phyloP scores from a whole-genome alignment of 164 flowering plant species.

The Vitis labrusca region DNA sequence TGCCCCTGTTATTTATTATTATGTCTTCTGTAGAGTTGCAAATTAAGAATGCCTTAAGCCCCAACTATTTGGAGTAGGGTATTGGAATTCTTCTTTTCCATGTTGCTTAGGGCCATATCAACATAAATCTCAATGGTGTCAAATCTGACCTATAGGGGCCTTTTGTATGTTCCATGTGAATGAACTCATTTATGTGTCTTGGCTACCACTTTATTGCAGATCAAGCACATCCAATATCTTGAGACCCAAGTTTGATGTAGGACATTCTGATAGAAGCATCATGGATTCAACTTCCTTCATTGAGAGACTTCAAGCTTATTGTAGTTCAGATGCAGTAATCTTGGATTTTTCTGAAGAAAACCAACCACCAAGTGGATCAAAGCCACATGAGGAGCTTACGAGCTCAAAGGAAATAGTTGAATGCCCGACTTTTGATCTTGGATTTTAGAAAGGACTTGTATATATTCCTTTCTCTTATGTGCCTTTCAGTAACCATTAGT shows the following conservation, averaged over 20 bases:
- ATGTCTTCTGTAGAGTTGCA: too few relatives aligned
- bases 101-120: too few relatives aligned
- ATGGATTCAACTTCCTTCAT: slow-evolving; percentile 6
- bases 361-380: slow-evolving; percentile 9
- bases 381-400: slow-evolving; percentile 9
- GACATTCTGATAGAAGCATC: slow-evolving; percentile 6
- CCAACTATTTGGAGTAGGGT: too few relatives aligned
- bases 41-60: too few relatives aligned
- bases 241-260: slow-evolving; percentile 6
- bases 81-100: too few relatives aligned
- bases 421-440: slow-evolving; percentile 67
- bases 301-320: slow-evolving; percentile 12
- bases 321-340: slow-evolving; percentile 6
- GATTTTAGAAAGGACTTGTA: slow-evolving; percentile 29
- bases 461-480: neutral
- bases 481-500: neutral
- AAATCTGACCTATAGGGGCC: too few relatives aligned
- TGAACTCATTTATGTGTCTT: too few relatives aligned
- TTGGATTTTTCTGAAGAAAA: slow-evolving; percentile 11
- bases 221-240: slow-evolving; percentile 10
- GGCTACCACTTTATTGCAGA: slow-evolving; percentile 4
- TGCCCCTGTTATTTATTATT: too few relatives aligned
- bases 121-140: too few relatives aligned
- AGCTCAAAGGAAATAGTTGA: slow-evolving; percentile 22
- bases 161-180: too few relatives aligned